phyloP scores from a whole-genome alignment of 495 filamentous ascomycete genomes.

The Thozetella sp. region DNA sequence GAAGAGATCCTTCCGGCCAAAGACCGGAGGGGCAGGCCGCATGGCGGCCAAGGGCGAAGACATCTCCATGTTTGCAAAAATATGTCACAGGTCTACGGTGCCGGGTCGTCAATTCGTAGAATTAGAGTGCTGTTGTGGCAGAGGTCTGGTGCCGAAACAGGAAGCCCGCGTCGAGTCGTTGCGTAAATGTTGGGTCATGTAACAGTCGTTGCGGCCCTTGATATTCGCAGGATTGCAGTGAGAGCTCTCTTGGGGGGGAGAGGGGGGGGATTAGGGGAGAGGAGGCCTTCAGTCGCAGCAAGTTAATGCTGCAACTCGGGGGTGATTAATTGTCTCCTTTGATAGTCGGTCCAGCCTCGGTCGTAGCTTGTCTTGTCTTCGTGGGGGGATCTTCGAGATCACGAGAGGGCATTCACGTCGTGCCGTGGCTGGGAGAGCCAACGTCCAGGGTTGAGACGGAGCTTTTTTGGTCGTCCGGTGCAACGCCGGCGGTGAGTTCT shows the following conservation, averaged over 20 bases:
- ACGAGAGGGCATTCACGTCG: not conserved
- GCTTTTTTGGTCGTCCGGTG: constrained; percentile 35
- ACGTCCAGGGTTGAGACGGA: not conserved
- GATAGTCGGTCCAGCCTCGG: not conserved
- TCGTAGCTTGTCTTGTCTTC: constrained; percentile 3
- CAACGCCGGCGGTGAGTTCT: constrained; percentile 34
- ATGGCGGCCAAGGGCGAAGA: constrained; percentile 95
- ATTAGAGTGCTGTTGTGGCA: not conserved
- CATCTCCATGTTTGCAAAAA: constrained; percentile 68
- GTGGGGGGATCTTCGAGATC: not conserved
- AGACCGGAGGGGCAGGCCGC: constrained; percentile 72
- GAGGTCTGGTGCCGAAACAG: not conserved
- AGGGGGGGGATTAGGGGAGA: not conserved
- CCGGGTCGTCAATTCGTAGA: constrained; percentile 5
- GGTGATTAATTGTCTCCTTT: constrained; percentile 4
- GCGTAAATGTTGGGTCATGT: not conserved
- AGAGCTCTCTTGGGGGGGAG: not conserved
- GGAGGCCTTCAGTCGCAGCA: constrained; percentile 15
- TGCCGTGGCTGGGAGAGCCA: not conserved
- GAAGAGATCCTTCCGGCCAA: constrained; percentile 42
- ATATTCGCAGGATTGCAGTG: not conserved
- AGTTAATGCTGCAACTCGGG: constrained; percentile 14
- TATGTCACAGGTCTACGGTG: not conserved
- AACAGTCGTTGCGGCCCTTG: not conserved
- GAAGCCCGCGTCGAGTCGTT: not conserved